Conservation (phyloP, 495 filamentous ascomycete genomes). For the Clavariopsis aquatica region DNA sequence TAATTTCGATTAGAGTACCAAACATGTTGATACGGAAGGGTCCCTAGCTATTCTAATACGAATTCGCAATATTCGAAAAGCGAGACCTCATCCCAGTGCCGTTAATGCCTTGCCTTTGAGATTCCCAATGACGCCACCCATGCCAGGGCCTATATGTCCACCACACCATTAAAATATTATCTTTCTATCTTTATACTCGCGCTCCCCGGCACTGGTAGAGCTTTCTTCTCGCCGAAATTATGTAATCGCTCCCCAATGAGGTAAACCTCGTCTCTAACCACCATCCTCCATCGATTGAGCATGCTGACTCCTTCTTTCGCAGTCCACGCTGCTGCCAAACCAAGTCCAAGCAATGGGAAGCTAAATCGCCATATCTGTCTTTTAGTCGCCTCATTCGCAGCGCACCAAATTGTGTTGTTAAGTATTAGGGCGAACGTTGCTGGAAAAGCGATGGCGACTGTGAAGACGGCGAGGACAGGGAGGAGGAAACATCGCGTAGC, state of each 20-base stretch:
- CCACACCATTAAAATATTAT: not conserved
- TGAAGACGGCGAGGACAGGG: constrained; percentile 63
- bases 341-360: constrained; percentile 27
- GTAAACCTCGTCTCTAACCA: constrained; percentile 92
- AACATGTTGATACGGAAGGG: no score
- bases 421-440: constrained; percentile 43
- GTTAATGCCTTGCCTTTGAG: not conserved
- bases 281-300: constrained; percentile 69
- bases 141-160: not conserved
- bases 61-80: not conserved
- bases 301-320: constrained; percentile 53
- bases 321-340: constrained; percentile 52
- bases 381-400: constrained; percentile 16
- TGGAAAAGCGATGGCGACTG: constrained; percentile 61
- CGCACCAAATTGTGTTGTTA: constrained; percentile 19
- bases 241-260: constrained; percentile 91
- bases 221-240: constrained; percentile 71
- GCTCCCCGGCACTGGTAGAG: not conserved
- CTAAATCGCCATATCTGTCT: constrained; percentile 40
- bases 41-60: not conserved
- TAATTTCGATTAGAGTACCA: no score
- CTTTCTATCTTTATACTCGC: not conserved
- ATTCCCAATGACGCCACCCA: not conserved
- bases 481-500: constrained; percentile 82
- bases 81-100: not conserved